Conservation (phyloP, 1,284 basidiomycete species). For the Leucoagaricus sp. region DNA sequence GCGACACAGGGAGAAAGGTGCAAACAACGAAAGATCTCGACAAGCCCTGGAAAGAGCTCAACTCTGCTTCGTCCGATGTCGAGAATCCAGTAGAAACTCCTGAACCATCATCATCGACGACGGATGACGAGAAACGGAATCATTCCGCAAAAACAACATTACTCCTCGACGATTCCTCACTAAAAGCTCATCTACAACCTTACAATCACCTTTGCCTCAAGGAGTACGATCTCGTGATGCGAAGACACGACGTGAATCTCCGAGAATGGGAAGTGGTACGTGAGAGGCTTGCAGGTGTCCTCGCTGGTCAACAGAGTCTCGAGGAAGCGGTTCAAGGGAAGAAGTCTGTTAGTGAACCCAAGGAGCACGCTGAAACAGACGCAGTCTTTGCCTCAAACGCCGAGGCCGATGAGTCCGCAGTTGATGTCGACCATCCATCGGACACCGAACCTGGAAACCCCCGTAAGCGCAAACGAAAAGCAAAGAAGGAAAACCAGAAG, state of each 20-base stretch:
- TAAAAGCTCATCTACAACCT: constrained; percentile 79
- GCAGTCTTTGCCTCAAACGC: background rate
- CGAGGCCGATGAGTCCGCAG: constrained; percentile 6
- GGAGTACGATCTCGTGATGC: constrained; percentile 58
- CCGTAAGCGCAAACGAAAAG: constrained; percentile 23
- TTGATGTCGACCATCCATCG: constrained; percentile 1
- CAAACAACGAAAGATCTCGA: constrained; percentile 77
- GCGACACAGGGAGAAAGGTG: constrained; percentile 58
- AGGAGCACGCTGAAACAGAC: background rate
- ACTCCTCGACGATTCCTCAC: constrained; percentile 79
- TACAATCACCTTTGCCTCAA: constrained; percentile 77
- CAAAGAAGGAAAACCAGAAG: constrained; percentile 21
- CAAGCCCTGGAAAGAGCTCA: constrained; percentile 67
- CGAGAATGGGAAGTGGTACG: constrained; percentile 19
- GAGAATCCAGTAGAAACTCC: background rate
- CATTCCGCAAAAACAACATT: constrained; percentile 74
- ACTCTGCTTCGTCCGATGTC: no score
- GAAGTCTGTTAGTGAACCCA: background rate
- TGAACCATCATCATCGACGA: constrained; percentile 7
- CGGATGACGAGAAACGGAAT: constrained; percentile 18
- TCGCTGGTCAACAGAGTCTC: constrained; percentile 8
- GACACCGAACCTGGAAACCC: background rate
- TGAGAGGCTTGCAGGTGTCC: background rate
- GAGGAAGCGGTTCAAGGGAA: constrained; percentile 13
- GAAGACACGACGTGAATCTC: constrained; percentile 46